Conservation (phyloP, 495 filamentous ascomycete genomes). For the Xylaria bambusicola region DNA sequence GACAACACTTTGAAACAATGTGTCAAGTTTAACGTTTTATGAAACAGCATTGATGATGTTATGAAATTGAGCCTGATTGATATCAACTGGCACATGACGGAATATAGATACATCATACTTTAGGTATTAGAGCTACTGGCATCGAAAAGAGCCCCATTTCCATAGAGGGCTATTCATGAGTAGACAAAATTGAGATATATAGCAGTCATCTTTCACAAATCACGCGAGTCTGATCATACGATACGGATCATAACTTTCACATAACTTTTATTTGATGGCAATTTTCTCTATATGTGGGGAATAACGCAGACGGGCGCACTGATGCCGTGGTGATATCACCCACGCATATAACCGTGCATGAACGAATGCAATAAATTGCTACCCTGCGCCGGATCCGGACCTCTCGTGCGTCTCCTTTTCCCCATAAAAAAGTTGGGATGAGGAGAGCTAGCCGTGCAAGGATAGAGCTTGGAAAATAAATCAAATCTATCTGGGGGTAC, state of each 20-base stretch:
- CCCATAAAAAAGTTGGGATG: background rate
- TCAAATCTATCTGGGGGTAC: conserved; percentile 18
- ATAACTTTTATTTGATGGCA: background rate
- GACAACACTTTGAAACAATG: too few species aligned
- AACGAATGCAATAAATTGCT: background rate
- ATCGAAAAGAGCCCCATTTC: too few species aligned
- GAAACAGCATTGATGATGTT: too few species aligned
- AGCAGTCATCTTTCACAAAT: background rate
- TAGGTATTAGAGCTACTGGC: too few species aligned
- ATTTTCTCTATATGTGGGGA: conserved; percentile 2
- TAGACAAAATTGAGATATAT: background rate
- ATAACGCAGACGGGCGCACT: background rate
- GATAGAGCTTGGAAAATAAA: conserved; percentile 2
- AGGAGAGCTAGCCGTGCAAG: background rate
- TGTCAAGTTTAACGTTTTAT: too few species aligned
- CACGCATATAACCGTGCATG: background rate
- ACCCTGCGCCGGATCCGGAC: conserved; percentile 7
- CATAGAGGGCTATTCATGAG: too few species aligned
- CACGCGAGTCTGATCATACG: background rate
- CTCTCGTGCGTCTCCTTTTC: background rate
- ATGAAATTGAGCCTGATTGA: too few species aligned
- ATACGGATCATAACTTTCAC: background rate
- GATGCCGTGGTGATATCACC: background rate
- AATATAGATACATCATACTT: too few species aligned
- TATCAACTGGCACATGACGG: too few species aligned